A percentile compares a stretch with the other conserved stretches of the same genome.
These are phyloP conservation scores for Chalara sp. DNA, from an alignment of 2,329 filamentous ascomycete genomes.

Conservation along the genomic window DNA sequence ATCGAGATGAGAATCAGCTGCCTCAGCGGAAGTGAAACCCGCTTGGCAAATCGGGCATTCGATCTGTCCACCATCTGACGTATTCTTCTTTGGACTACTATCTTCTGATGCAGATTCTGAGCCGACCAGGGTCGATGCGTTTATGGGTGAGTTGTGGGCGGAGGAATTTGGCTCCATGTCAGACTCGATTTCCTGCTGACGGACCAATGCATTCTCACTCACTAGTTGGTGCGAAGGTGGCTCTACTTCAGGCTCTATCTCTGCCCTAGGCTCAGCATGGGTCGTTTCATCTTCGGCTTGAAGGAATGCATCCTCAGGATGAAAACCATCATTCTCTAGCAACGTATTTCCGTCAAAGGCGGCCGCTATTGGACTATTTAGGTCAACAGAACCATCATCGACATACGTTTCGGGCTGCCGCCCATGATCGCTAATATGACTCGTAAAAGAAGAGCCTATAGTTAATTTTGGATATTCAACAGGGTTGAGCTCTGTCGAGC, in stretches of 20 bases:
- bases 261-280: background rate
- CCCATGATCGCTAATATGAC: conserved; percentile 38
- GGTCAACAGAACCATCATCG: conserved; percentile 21
- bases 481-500: background rate
- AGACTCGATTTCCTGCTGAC: too few relatives aligned
- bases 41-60: too few relatives aligned
- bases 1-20: too few relatives aligned
- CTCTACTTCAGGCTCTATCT: background rate
- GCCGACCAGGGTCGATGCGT: too few relatives aligned
- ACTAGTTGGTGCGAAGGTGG: too few relatives aligned
- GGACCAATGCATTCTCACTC: too few relatives aligned
- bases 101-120: too few relatives aligned
- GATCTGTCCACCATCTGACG: too few relatives aligned
- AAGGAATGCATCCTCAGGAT: background rate
- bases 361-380: conserved; percentile 1
- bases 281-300: conserved; percentile 3
- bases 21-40: too few relatives aligned
- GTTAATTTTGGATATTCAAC: conserved; percentile 27
- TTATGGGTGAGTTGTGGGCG: too few relatives aligned
- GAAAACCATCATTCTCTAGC: background rate
- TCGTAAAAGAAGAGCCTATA: conserved; percentile 30
- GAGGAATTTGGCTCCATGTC: too few relatives aligned
- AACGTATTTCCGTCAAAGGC: conserved; percentile 5
- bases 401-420: conserved; percentile 41
- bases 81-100: too few relatives aligned